Percentiles rank a stretch among this genome's conserved stretches.
phyloP scores from a whole-genome alignment of 179 eudicot genomes.

The Actinidia polygama region DNA sequence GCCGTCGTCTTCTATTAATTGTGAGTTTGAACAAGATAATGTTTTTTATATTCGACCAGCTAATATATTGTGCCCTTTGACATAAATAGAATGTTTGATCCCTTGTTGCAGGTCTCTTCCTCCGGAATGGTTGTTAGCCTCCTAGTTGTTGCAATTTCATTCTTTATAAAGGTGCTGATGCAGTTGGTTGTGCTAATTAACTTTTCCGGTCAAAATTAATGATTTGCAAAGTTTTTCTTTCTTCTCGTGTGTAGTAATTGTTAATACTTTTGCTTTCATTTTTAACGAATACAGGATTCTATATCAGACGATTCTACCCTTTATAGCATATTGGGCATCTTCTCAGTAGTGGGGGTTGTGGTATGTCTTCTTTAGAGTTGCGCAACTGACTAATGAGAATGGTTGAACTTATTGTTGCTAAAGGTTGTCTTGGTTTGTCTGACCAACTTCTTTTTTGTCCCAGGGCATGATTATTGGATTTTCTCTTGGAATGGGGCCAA shows the following conservation, averaged over 20 bases:
- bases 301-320: constrained; percentile 53
- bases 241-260: not conserved
- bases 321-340: constrained; percentile 56
- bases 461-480: constrained; percentile 83
- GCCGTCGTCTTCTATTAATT: constrained; percentile 81
- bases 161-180: constrained; percentile 66
- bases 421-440: constrained; percentile 18
- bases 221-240: not conserved
- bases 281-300: constrained; percentile 41
- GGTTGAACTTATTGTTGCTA: constrained; percentile 10
- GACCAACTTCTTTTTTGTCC: constrained; percentile 14
- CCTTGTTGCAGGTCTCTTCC: constrained; percentile 65
- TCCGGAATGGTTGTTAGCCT: constrained; percentile 76
- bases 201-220: not conserved
- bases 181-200: not conserved
- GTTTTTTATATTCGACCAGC: not conserved
- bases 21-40: constrained; percentile 49
- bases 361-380: constrained; percentile 46
- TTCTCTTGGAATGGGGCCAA: constrained; percentile 97
- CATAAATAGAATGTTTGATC: constrained; percentile 16
- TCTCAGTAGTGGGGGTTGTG: constrained; percentile 88
- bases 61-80: not conserved
- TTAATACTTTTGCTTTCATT: not conserved
- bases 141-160: constrained; percentile 70
- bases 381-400: not conserved